These are phyloP conservation scores for Hippophae gyantsensis DNA, from an alignment of 306 rosid genomes.

Conservation along the genomic window DNA sequence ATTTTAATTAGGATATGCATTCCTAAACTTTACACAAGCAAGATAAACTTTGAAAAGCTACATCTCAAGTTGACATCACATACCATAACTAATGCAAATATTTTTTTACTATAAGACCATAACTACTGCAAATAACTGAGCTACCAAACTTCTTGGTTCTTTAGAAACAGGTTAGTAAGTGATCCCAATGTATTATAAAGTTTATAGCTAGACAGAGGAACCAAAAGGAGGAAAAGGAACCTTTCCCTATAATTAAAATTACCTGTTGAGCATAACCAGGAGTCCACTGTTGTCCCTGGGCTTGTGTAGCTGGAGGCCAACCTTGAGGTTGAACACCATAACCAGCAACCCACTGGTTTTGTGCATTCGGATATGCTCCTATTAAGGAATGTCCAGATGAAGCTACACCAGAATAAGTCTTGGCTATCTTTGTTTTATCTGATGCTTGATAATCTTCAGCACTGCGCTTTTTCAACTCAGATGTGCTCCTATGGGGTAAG, in stretches of 20 bases:
- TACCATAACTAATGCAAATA: no score
- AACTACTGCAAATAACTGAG: no score
- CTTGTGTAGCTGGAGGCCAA: conserved; percentile 85
- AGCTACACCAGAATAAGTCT: conserved; percentile 57
- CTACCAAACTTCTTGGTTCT: no score
- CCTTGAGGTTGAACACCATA: conserved; percentile 83
- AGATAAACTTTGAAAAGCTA: no score
- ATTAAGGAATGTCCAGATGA: conserved; percentile 71
- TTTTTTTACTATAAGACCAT: no score
- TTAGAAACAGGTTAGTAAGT: no score
- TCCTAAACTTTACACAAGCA: no score
- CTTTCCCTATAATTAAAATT: background rate
- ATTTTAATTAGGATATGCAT: no score
- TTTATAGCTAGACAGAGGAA: no score
- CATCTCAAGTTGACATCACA: no score
- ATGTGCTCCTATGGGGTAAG: conserved; percentile 68
- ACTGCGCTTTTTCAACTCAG: conserved; percentile 89
- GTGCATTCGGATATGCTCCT: conserved; percentile 79
- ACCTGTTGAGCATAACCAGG: conserved; percentile 90
- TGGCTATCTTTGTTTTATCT: conserved; percentile 66
- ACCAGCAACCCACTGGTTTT: conserved; percentile 72
- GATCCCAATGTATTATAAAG: no score
- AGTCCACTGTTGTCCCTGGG: conserved; percentile 95
- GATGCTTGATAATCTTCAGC: conserved; percentile 84
- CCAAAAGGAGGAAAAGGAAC: no score